Evolutionary conservation across 306 rosid genomes (phyloP).

Genomic region (Carpinus viminea): DNA sequence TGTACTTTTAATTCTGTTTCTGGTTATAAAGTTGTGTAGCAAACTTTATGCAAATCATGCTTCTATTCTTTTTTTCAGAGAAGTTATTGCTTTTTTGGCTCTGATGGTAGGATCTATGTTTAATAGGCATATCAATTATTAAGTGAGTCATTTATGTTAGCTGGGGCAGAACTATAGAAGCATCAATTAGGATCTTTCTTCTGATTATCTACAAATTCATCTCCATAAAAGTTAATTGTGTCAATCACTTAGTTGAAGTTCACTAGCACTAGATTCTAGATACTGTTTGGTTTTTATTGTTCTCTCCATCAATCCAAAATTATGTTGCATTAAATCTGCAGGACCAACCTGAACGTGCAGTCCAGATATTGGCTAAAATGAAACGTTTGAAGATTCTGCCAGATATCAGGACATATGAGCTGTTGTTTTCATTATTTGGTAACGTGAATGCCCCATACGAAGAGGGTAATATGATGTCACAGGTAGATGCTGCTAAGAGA

Average conservation of each 20-base stretch:
- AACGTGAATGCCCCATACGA: conserved; percentile 78
- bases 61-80: conserved; percentile 13
- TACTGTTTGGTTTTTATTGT: conserved; percentile 22
- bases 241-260: not conserved
- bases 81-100: conserved; percentile 13
- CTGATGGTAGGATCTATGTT: conserved; percentile 6
- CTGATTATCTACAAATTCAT: conserved; percentile 20
- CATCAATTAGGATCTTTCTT: conserved; percentile 21
- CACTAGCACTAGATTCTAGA: not conserved
- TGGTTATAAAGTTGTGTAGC: conserved; percentile 8
- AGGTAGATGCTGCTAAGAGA: conserved; percentile 58
- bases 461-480: conserved; percentile 60
- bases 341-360: conserved; percentile 80
- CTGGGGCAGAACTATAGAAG: conserved; percentile 19
- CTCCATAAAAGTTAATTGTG: conserved; percentile 12
- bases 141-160: conserved; percentile 23
- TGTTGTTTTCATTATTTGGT: conserved; percentile 74
- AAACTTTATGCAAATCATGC: conserved; percentile 5
- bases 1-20: conserved; percentile 11
- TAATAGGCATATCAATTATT: conserved; percentile 12
- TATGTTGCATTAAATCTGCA: conserved; percentile 39
- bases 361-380: conserved; percentile 75
- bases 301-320: conserved; percentile 23
- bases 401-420: conserved; percentile 68
- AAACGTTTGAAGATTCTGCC: conserved; percentile 56